Percentiles rank a stretch among this genome's conserved stretches.
Evolutionary conservation across 495 filamentous ascomycete genomes (phyloP).

Genomic region (Lasiosphaeriaceae sp.): DNA sequence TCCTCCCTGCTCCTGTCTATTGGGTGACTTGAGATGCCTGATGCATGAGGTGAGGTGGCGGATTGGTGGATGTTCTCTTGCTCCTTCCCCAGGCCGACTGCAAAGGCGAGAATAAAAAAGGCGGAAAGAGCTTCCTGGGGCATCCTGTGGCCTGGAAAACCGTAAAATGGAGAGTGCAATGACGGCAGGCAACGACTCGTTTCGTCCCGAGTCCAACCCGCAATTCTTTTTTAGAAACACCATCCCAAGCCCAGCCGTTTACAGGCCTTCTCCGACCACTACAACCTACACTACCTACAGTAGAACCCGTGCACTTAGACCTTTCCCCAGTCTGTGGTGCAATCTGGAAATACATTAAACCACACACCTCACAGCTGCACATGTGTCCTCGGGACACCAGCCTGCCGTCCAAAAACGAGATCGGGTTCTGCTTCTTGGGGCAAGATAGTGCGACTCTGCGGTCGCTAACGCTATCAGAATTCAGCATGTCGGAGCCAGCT

Average conservation of each 20-base stretch:
- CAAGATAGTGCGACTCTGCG: too few relatives aligned
- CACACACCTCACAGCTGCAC: constrained; percentile 23
- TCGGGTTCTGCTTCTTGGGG: constrained; percentile 16
- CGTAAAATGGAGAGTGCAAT: too few relatives aligned
- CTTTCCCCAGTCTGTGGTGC: constrained; percentile 19
- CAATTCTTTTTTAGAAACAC: constrained; percentile 21
- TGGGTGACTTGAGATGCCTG: background rate
- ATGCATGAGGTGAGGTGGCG: background rate
- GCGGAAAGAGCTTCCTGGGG: too few relatives aligned
- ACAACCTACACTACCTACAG: too few relatives aligned
- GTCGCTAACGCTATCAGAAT: too few relatives aligned
- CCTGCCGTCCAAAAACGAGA: constrained; percentile 21
- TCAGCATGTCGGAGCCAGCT: too few relatives aligned
- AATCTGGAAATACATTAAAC: constrained; percentile 29
- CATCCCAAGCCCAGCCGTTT: background rate
- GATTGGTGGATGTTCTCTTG: background rate
- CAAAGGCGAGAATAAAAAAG: background rate
- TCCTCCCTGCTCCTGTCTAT: too few relatives aligned
- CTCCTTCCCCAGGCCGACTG: background rate
- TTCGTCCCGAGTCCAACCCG: too few relatives aligned
- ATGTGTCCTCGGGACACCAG: constrained; percentile 23
- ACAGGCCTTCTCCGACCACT: background rate
- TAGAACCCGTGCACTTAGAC: constrained; percentile 3
- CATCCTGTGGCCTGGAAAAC: too few relatives aligned
- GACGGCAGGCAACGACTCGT: background rate